A percentile compares a stretch with the other conserved stretches of the same genome.
phyloP scores from a whole-genome alignment of 345 rosid species.

The Brassica rapa region DNA sequence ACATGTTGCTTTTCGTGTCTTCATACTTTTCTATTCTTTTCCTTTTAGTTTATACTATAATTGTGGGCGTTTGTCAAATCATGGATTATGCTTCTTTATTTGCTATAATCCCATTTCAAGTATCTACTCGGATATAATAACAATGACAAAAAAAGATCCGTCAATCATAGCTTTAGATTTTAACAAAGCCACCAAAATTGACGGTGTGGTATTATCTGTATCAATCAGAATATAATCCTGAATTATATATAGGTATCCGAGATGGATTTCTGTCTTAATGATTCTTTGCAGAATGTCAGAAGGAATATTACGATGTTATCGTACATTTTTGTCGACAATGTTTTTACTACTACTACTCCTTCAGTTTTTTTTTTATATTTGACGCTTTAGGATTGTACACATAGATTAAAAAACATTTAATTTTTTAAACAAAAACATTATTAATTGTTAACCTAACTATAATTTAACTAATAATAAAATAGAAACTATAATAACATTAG shows the following conservation, averaged over 20 bases:
- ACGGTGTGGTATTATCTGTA: conserved; percentile 7
- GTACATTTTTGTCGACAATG: neutral
- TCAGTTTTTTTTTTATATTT: too few species aligned
- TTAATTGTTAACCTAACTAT: too few species aligned
- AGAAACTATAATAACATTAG: too few species aligned
- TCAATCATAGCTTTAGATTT: conserved; percentile 11
- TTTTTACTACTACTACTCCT: neutral
- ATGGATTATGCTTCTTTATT: conserved; percentile 37
- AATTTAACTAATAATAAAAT: too few species aligned
- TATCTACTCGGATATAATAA: conserved; percentile 30
- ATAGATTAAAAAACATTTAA: too few species aligned
- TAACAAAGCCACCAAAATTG: conserved; percentile 24
- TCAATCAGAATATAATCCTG: neutral
- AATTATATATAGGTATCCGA: conserved; percentile 2
- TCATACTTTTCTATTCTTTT: neutral
- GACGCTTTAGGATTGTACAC: too few species aligned
- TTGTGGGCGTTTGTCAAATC: conserved; percentile 28
- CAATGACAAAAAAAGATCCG: conserved; percentile 19
- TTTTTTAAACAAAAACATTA: too few species aligned
- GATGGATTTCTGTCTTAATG: neutral
- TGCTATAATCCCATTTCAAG: conserved; percentile 35
- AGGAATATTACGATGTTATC: conserved; percentile 9
- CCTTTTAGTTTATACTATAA: neutral
- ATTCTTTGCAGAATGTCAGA: conserved; percentile 20
- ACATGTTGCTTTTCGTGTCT: conserved; percentile 38